A percentile compares a stretch with the other conserved stretches of the same genome.
Evolutionary conservation across 768 basidiomycete genomes (phyloP).

Genomic region (Sarcodon sp.): DNA sequence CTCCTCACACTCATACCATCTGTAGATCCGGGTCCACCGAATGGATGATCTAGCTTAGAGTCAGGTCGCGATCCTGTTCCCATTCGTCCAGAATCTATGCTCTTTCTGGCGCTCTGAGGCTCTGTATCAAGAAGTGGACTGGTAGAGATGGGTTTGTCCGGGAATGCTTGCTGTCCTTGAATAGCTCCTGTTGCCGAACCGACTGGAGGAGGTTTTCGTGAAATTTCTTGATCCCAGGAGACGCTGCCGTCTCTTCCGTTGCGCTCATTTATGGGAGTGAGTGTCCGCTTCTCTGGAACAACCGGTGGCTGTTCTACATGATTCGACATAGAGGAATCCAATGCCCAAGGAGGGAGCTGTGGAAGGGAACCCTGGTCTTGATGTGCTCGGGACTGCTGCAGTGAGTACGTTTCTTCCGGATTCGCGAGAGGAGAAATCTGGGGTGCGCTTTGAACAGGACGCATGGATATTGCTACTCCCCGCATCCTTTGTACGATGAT

Average conservation of each 20-base stretch:
- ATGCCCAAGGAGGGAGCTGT: no score
- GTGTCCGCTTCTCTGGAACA: slow-evolving; percentile 15
- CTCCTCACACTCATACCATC: no score
- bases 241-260: slow-evolving; percentile 19
- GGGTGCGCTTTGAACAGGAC: not conserved
- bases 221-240: slow-evolving; percentile 5
- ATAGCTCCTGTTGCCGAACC: not conserved
- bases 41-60: slow-evolving; percentile 21
- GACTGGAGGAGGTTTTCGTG: not conserved
- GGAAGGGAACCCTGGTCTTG: no score
- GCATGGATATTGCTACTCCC: slow-evolving; percentile 6
- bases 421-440: slow-evolving; percentile 2
- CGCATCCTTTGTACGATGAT: slow-evolving; percentile 58
- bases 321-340: no score
- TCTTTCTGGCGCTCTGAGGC: slow-evolving; percentile 10
- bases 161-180: not conserved
- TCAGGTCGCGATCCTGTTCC: slow-evolving; percentile 22
- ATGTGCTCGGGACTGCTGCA: no score
- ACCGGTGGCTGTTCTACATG: not conserved
- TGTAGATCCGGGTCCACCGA: no score
- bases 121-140: slow-evolving; percentile 15
- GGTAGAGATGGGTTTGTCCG: slow-evolving; percentile 9
- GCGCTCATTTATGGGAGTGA: slow-evolving; percentile 61
- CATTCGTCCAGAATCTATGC: slow-evolving; percentile 21
- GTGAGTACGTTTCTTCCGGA: not conserved